Percentiles rank a stretch among this genome's conserved stretches.
Evolutionary conservation across 768 basidiomycete species (phyloP).

Genomic region (Auriculariales sp.): DNA sequence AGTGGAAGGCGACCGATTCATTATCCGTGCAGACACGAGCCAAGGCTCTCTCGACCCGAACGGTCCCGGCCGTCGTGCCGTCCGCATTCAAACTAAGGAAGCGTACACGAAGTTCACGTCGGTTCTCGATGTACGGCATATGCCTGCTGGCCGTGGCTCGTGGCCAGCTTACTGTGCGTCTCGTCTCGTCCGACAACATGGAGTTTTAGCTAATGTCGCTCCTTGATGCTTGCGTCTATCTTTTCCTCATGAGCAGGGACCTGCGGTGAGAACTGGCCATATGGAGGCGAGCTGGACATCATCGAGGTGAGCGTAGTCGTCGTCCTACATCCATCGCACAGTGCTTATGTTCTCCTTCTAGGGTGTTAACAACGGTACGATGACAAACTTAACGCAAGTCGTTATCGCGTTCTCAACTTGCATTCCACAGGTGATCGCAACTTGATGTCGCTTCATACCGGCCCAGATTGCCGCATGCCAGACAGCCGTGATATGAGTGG

Average conservation of each 20-base stretch:
- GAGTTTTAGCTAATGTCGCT: too few relatives aligned
- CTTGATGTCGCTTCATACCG: slow-evolving; percentile 40
- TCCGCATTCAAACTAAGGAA: slow-evolving; percentile 39
- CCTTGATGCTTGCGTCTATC: too few relatives aligned
- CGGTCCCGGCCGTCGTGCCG: slow-evolving; percentile 43
- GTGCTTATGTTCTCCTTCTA: not conserved
- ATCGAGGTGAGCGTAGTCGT: slow-evolving; percentile 2
- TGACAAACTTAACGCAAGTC: too few relatives aligned
- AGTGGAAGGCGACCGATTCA: slow-evolving; percentile 34
- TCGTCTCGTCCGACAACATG: too few relatives aligned
- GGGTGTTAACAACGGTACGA: not conserved
- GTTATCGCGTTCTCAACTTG: too few relatives aligned
- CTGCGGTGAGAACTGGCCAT: slow-evolving; percentile 32
- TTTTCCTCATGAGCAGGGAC: too few relatives aligned
- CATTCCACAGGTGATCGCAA: too few relatives aligned
- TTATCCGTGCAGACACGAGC: slow-evolving; percentile 40
- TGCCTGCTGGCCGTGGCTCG: slow-evolving; percentile 43
- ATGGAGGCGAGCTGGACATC: slow-evolving; percentile 19
- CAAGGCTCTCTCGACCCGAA: slow-evolving; percentile 25
- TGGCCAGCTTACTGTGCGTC: slow-evolving; percentile 13
- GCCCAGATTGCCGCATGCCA: slow-evolving; percentile 31
- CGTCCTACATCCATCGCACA: not conserved
- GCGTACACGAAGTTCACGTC: slow-evolving; percentile 37
- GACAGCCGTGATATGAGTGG: slow-evolving; percentile 28
- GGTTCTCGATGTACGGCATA: slow-evolving; percentile 41